These are phyloP conservation scores for Striga hermonthica DNA, from an alignment of 305 asterid species.

Conservation along the genomic window DNA sequence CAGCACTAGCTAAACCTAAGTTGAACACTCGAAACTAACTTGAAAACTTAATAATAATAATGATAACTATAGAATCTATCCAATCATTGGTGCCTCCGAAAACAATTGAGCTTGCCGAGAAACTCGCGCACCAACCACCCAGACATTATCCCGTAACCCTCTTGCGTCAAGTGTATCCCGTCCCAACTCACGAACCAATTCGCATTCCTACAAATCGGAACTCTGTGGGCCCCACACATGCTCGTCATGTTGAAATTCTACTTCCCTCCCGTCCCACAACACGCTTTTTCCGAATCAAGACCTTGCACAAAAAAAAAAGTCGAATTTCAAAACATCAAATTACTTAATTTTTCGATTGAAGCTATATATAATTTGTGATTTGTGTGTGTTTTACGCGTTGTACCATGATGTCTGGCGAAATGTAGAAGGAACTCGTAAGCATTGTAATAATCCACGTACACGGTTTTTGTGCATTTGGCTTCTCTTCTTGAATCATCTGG, in stretches of 20 bases:
- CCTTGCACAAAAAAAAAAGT: slow-evolving; percentile 21
- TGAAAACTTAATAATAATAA: no score
- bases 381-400: background rate
- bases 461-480: slow-evolving; percentile 24
- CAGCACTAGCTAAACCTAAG: no score
- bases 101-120: background rate
- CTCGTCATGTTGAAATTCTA: background rate
- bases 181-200: slow-evolving; percentile 20
- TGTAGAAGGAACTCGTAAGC: slow-evolving; percentile 23
- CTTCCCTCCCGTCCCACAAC: slow-evolving; percentile 25
- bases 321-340: background rate
- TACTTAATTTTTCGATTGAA: no score
- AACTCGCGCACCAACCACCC: slow-evolving; percentile 18
- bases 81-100: background rate
- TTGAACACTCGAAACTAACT: no score
- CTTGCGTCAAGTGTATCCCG: slow-evolving; percentile 21
- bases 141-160: slow-evolving; percentile 9
- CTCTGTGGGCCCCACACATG: slow-evolving; percentile 11
- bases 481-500: slow-evolving; percentile 22
- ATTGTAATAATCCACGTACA: slow-evolving; percentile 38
- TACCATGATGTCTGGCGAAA: background rate
- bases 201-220: background rate
- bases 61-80: no score
- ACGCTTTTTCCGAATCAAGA: slow-evolving; percentile 14
- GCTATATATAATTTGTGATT: background rate